These are phyloP conservation scores for Ophiostoma montium DNA, from an alignment of 2,329 filamentous ascomycete species.

Conservation along the genomic window DNA sequence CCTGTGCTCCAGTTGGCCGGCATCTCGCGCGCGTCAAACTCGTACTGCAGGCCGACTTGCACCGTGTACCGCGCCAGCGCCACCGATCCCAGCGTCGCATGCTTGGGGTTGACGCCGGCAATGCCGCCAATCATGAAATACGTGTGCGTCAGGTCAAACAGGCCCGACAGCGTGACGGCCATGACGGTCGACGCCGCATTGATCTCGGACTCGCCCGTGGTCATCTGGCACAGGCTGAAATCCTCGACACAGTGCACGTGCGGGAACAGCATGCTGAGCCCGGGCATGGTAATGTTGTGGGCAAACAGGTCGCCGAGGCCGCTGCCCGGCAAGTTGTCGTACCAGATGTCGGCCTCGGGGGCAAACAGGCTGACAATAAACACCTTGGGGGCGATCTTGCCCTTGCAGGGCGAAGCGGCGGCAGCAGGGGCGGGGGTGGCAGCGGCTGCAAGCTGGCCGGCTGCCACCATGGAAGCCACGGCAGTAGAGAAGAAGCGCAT, in stretches of 20 bases:
- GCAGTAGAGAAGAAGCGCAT: slow-evolving; percentile 11
- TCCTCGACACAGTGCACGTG: slow-evolving; percentile 48
- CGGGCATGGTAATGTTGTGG: slow-evolving; percentile 42
- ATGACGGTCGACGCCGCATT: slow-evolving; percentile 56
- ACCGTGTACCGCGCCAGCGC: slow-evolving; percentile 56
- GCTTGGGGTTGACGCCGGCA: slow-evolving; percentile 57
- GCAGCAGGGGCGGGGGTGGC: background rate
- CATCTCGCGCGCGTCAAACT: slow-evolving; percentile 57
- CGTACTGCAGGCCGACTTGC: slow-evolving; percentile 63
- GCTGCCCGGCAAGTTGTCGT: slow-evolving; percentile 31
- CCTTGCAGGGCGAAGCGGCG: background rate
- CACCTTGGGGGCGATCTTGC: slow-evolving; percentile 39
- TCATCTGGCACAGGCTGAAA: slow-evolving; percentile 51
- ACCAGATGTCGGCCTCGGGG: slow-evolving; percentile 49
- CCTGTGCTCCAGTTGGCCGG: slow-evolving; percentile 50
- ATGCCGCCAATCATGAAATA: slow-evolving; percentile 64
- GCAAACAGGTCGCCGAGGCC: slow-evolving; percentile 40
- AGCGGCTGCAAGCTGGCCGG: slow-evolving; percentile 3
- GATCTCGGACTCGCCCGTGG: slow-evolving; percentile 57
- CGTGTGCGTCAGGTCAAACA: slow-evolving; percentile 50
- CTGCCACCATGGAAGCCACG: slow-evolving; percentile 7
- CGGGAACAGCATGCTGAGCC: slow-evolving; percentile 52
- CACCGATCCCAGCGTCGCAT: slow-evolving; percentile 50
- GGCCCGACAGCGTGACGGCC: slow-evolving; percentile 44
- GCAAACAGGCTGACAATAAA: slow-evolving; percentile 51